Percentiles rank a stretch among this genome's conserved stretches.
These are phyloP conservation scores for Calonectria ilicicola DNA, from an alignment of 2,329 filamentous ascomycete species.

Conservation along the genomic window DNA sequence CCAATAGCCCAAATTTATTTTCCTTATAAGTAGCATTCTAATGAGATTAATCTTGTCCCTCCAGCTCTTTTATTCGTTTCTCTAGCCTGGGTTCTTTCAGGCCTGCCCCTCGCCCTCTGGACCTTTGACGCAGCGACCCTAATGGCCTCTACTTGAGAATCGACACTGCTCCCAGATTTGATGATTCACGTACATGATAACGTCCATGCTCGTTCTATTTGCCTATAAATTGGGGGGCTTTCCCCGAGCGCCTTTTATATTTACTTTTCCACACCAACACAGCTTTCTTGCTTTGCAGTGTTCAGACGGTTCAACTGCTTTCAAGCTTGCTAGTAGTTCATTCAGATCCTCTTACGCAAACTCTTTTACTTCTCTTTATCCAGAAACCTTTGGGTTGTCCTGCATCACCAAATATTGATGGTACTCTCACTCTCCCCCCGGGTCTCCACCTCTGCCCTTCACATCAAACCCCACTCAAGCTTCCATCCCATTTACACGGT, in stretches of 20 bases:
- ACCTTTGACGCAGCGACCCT: not conserved
- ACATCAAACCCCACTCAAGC: not conserved
- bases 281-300: not conserved
- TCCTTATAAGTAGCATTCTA: too few species aligned
- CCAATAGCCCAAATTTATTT: not conserved
- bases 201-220: not conserved
- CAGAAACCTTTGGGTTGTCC: not conserved
- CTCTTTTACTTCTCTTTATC: not conserved
- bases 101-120: not conserved
- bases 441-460: not conserved
- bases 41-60: not conserved
- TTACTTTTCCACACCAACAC: not conserved
- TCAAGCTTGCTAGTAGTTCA: too few species aligned
- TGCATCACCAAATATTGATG: not conserved
- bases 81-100: not conserved
- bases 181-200: not conserved
- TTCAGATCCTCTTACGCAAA: not conserved
- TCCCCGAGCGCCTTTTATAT: not conserved
- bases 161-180: not conserved
- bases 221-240: not conserved
- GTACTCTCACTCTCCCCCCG: not conserved
- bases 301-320: not conserved
- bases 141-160: not conserved
- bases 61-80: not conserved
- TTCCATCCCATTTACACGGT: not conserved